Conservation (phyloP, 345 rosid genomes). For the Geranium brycei region DNA sequence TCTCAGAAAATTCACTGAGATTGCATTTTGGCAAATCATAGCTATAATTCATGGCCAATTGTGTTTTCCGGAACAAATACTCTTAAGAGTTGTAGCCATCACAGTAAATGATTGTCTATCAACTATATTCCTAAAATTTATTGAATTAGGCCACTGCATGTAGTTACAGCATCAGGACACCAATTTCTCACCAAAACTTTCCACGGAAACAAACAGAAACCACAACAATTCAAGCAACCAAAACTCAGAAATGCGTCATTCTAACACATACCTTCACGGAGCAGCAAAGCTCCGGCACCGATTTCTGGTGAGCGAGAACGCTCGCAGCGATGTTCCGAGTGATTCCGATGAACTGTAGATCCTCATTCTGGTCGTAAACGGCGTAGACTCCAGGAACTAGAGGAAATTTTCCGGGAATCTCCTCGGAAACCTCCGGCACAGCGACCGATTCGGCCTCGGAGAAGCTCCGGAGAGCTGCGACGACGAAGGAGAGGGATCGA, state of each 20-base stretch:
- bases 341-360: constrained; percentile 76
- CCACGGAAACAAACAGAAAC: not conserved
- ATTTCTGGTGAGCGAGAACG: constrained; percentile 45
- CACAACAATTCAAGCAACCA: not conserved
- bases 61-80: no score
- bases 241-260: not conserved
- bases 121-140: no score
- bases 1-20: no score
- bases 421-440: constrained; percentile 21
- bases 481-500: constrained; percentile 24
- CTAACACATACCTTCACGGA: constrained; percentile 46
- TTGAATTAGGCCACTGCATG: not conserved
- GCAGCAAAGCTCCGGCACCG: constrained; percentile 62
- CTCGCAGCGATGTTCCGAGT: constrained; percentile 69
- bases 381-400: constrained; percentile 70
- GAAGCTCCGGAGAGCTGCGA: constrained; percentile 32
- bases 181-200: no score
- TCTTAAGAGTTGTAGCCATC: not conserved
- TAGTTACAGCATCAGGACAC: no score
- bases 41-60: no score
- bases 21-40: no score
- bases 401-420: constrained; percentile 27
- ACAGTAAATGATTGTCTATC: no score
- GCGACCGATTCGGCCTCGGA: constrained; percentile 35
- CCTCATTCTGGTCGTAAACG: constrained; percentile 45